These are phyloP conservation scores for Calonectria fujianensis DNA, from an alignment of 2,329 filamentous ascomycete genomes.

Conservation along the genomic window DNA sequence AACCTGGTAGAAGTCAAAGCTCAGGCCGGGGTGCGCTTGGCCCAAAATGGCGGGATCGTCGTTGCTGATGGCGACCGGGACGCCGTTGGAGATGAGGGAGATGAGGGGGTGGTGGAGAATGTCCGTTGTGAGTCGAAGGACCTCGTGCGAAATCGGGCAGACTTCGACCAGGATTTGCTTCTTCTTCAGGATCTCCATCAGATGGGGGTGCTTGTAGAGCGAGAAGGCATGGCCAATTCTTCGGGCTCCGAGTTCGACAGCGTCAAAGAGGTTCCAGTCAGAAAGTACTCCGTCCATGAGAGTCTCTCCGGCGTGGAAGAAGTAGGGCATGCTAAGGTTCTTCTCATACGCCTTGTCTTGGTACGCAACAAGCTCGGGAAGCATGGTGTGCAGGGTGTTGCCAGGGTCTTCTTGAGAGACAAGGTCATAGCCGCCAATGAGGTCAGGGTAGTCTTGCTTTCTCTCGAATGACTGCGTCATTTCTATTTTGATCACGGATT, in stretches of 20 bases:
- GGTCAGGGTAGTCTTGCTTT: neutral
- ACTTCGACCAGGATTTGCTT: constrained; percentile 80
- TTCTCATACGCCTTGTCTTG: neutral
- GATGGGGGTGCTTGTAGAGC: constrained; percentile 79
- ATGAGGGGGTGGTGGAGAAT: constrained; percentile 79
- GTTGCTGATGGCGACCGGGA: constrained; percentile 68
- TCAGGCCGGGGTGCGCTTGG: constrained; percentile 70
- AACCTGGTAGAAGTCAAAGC: constrained; percentile 81
- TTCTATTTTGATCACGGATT: neutral
- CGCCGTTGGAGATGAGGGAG: constrained; percentile 77
- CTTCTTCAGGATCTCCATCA: constrained; percentile 79
- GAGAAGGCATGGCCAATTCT: constrained; percentile 81
- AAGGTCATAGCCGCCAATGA: constrained; percentile 14
- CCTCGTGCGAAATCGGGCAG: constrained; percentile 80
- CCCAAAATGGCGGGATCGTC: constrained; percentile 25
- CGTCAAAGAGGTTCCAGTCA: constrained; percentile 81
- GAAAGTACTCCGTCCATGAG: constrained; percentile 76
- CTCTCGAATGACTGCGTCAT: neutral
- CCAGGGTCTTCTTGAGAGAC: constrained; percentile 8
- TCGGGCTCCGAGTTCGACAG: constrained; percentile 77
- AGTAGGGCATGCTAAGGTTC: constrained; percentile 72
- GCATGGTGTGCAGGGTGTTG: neutral
- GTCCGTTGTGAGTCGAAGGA: constrained; percentile 75
- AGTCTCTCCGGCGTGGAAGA: constrained; percentile 82
- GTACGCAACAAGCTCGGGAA: constrained; percentile 18